These are phyloP conservation scores for Lasiodiplodia gonubiensis DNA, from an alignment of 2,329 filamentous ascomycete genomes.

Conservation along the genomic window DNA sequence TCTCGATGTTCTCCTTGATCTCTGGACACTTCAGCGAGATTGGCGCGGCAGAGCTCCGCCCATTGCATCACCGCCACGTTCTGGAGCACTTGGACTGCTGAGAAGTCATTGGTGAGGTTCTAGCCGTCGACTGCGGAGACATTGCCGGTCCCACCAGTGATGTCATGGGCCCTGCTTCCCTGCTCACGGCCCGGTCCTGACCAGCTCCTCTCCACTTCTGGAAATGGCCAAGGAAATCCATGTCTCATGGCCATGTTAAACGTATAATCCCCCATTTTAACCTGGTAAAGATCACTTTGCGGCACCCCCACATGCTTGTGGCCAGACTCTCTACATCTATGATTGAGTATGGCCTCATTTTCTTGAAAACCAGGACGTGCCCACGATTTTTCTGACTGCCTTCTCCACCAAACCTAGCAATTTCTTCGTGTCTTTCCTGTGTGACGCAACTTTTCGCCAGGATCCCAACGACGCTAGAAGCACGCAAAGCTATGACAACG, in stretches of 20 bases:
- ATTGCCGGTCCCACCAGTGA: constrained; percentile 15
- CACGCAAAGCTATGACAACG: too few species aligned
- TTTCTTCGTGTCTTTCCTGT: background rate
- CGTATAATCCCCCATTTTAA: background rate
- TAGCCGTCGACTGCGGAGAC: background rate
- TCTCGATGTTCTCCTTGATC: background rate
- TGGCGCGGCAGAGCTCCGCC: background rate
- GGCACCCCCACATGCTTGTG: background rate
- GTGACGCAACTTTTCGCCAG: background rate
- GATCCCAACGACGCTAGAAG: background rate
- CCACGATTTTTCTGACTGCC: background rate
- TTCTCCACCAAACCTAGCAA: background rate
- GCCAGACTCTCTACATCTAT: background rate
- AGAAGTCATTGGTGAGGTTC: background rate
- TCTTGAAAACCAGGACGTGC: background rate
- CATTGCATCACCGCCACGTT: background rate
- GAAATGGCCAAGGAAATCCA: background rate
- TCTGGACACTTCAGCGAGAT: background rate
- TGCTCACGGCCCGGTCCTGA: constrained; percentile 2
- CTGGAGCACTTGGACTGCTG: background rate
- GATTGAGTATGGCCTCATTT: background rate
- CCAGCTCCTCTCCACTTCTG: background rate
- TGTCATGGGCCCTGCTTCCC: constrained; percentile 8
- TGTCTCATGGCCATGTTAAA: background rate
- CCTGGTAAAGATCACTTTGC: background rate